Percentiles rank a stretch among this genome's conserved stretches.
phyloP scores from a whole-genome alignment of 2,329 filamentous ascomycete genomes.

The Elsinoe fawcettii region DNA sequence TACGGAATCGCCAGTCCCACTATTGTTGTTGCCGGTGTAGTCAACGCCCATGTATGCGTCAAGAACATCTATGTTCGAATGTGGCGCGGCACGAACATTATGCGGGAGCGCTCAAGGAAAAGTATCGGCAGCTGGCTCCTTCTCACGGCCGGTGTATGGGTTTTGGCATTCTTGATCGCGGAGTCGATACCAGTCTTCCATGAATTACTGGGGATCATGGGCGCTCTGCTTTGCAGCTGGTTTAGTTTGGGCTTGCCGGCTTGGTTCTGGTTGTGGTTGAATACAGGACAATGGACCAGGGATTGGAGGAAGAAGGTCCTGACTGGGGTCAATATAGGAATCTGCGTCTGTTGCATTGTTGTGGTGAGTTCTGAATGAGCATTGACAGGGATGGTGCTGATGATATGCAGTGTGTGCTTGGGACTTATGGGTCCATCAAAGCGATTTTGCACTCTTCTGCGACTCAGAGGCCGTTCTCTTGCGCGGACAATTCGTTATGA shows the following conservation, averaged over 20 bases:
- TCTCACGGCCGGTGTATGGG: constrained; percentile 50
- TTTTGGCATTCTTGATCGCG: constrained; percentile 59
- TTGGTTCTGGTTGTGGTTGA: constrained; percentile 19
- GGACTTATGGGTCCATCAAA: constrained; percentile 12
- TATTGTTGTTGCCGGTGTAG: constrained; percentile 63
- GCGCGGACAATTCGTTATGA: constrained; percentile 14
- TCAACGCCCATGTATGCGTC: constrained; percentile 58
- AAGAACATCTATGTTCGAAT: constrained; percentile 59
- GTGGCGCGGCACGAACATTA: constrained; percentile 47
- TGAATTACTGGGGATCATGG: constrained; percentile 56
- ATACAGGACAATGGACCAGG: constrained; percentile 36
- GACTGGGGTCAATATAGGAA: constrained; percentile 35
- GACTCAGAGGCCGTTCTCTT: constrained; percentile 14
- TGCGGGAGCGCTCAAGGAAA: constrained; percentile 28
- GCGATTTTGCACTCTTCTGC: neutral
- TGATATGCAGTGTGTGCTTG: constrained; percentile 7
- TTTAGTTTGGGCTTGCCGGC: constrained; percentile 39
- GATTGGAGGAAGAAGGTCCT: constrained; percentile 37
- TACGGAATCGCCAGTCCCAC: constrained; percentile 63
- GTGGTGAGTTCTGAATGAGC: constrained; percentile 10
- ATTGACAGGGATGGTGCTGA: neutral
- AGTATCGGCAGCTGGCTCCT: constrained; percentile 51
- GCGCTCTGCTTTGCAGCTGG: constrained; percentile 57
- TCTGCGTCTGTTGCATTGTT: constrained; percentile 27
- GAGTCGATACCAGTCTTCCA: constrained; percentile 63